These are phyloP conservation scores for Camellia japonica DNA, from an alignment of 148 eudicot species.

Conservation along the genomic window DNA sequence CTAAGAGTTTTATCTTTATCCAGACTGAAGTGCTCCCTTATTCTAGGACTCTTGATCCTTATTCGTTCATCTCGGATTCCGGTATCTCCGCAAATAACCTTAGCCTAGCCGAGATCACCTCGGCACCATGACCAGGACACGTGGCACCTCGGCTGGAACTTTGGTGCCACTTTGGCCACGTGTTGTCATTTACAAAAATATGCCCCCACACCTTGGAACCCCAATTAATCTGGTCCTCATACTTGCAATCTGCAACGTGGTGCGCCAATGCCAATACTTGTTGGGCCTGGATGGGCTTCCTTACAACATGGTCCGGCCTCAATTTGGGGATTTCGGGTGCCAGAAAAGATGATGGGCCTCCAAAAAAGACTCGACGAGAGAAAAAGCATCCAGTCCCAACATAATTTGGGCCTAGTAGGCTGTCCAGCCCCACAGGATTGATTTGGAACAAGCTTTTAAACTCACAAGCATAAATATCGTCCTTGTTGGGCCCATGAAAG, in stretches of 20 bases:
- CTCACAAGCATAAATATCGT: conserved; percentile 54
- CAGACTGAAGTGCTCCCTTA: too few species aligned
- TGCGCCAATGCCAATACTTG: conserved; percentile 22
- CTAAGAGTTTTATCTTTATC: too few species aligned
- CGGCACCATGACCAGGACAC: too few species aligned
- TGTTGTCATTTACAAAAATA: too few species aligned
- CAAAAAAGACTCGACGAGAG: conserved; percentile 48
- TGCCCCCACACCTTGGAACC: conserved; percentile 30
- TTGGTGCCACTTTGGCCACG: too few species aligned
- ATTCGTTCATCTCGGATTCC: too few species aligned
- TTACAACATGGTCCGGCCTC: conserved; percentile 16
- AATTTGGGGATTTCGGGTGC: conserved; percentile 23
- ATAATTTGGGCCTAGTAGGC: conserved; percentile 56
- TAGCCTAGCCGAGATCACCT: too few species aligned
- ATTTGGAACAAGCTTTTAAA: conserved; percentile 41
- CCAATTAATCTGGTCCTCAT: conserved; percentile 33
- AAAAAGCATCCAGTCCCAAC: conserved; percentile 72
- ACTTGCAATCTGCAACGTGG: conserved; percentile 29
- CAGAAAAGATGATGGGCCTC: conserved; percentile 23
- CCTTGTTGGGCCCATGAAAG: conserved; percentile 48
- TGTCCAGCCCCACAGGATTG: conserved; percentile 57
- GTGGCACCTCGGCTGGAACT: too few species aligned
- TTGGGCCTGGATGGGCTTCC: conserved; percentile 15
- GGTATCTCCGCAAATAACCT: too few species aligned
- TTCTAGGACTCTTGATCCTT: too few species aligned